Percentiles rank a stretch among this genome's conserved stretches.
Conservation (phyloP, 192 early-diverging fungal genomes). For the Coemansia sp. region DNA sequence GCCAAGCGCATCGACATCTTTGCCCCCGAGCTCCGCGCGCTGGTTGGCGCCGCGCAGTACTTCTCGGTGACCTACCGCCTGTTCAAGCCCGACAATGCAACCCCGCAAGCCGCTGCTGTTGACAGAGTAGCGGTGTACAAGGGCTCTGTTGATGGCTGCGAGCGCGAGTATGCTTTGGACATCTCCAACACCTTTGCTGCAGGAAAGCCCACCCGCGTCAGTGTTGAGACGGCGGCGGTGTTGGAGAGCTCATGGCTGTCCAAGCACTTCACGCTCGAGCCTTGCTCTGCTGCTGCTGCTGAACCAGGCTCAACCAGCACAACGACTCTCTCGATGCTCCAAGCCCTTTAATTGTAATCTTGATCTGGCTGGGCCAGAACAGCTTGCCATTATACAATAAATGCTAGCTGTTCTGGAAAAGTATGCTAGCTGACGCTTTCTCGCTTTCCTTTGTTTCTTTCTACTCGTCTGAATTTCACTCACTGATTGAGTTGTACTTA, state of each 20-base stretch:
- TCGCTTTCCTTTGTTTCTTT: too few relatives aligned
- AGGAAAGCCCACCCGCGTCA: slow-evolving; percentile 31
- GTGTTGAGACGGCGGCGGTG: slow-evolving; percentile 48
- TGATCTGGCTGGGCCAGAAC: too few relatives aligned
- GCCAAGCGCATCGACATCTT: slow-evolving; percentile 28
- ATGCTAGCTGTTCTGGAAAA: too few relatives aligned
- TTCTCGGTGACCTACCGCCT: slow-evolving; percentile 50
- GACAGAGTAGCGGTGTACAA: slow-evolving; percentile 45
- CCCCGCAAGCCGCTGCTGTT: neutral
- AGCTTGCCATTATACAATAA: too few relatives aligned
- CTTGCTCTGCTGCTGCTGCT: neutral
- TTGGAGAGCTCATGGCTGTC: slow-evolving; percentile 49
- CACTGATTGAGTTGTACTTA: too few relatives aligned
- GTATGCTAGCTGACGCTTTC: too few relatives aligned
- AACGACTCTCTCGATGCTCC: neutral
- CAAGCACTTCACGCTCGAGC: slow-evolving; percentile 35
- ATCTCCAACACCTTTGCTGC: slow-evolving; percentile 43
- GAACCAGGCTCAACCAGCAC: neutral
- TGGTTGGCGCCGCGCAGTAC: slow-evolving; percentile 50
- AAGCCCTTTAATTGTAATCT: neutral
- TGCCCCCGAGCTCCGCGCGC: slow-evolving; percentile 41
- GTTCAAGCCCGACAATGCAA: slow-evolving; percentile 47
- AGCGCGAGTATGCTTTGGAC: slow-evolving; percentile 31
- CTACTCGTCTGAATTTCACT: too few relatives aligned
- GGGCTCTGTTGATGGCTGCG: slow-evolving; percentile 46